Evolutionary conservation across 2,329 filamentous ascomycete species (phyloP), one percentile per base, ranked within the genome.

Genomic region (Cadophora gregata): DNA sequence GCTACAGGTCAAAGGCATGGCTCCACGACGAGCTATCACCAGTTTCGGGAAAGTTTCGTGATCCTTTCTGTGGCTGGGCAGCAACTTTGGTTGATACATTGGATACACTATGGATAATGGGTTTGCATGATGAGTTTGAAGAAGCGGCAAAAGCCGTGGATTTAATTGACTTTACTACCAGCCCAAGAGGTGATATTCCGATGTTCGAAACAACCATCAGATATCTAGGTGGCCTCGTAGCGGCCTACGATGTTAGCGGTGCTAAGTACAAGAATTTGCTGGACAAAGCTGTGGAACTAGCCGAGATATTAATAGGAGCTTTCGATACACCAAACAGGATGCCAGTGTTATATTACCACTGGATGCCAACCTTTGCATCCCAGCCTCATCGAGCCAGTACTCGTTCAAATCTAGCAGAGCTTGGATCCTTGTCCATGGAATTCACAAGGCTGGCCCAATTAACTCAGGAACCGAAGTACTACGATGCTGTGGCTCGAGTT

Each of bases 311-410:
- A 45, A 91, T 91, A 78, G 87, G 88, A 62, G 86, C 89, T 1
- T 93, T 93, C 73, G 90, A 93, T 78, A 97, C 95, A 0, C 94
- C 94, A 0, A 97, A 98, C 78, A 88, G 93, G 72, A 96, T 98
- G 92, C 94, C 95, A 2, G 80, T 93, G 6, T 85, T 93, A 5
- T 93, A 90, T 78, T 96, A 95, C 79, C 81, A 85, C 69, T 97
- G 91, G 92, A 86, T 87, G 73, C 91, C 90, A 71, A 80, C 84
- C 19, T 87, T 83, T 73, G 85, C 86, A 10, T 86, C 85, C 3
- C 85, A 89, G 70, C 86, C 88, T 7, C 90, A 88, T 72, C 84
- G 85, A 27, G 91, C 91, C 1, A 80, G 82, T 66, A 79, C 76
- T 5, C 78, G 80, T 59, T 85, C 86, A n/a, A 81, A 85, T 73